A percentile compares a stretch with the other conserved stretches of the same genome.
phyloP scores from a whole-genome alignment of 2,329 filamentous ascomycete species.

The Hyphodiscus sp. region DNA sequence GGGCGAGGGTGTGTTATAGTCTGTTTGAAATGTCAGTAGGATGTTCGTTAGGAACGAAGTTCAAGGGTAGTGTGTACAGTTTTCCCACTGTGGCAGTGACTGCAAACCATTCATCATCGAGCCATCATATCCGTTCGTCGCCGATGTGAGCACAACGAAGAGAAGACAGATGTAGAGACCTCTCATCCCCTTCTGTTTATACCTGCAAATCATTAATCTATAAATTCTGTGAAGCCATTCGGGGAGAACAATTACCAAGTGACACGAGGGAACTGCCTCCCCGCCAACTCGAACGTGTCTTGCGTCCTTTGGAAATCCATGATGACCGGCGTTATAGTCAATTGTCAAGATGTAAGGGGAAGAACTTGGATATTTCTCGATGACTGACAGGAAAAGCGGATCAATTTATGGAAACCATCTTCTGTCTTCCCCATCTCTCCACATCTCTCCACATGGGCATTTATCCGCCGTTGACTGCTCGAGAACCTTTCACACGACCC shows the following conservation, averaged over 20 bases:
- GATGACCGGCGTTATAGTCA: background rate
- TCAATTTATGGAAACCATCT: background rate
- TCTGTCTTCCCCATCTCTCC: background rate
- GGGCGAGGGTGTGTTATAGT: slow-evolving; percentile 27
- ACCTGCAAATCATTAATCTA: slow-evolving; percentile 11
- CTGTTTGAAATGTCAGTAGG: slow-evolving; percentile 36
- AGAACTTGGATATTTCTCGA: background rate
- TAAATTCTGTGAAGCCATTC: background rate
- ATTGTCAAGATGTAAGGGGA: background rate
- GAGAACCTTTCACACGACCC: background rate
- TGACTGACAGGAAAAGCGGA: background rate
- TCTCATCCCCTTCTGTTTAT: slow-evolving; percentile 47
- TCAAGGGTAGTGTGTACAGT: slow-evolving; percentile 34
- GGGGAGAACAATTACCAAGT: slow-evolving; percentile 33
- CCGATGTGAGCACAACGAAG: slow-evolving; percentile 35
- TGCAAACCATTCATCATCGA: slow-evolving; percentile 42
- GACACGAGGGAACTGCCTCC: slow-evolving; percentile 31
- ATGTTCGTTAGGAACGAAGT: slow-evolving; percentile 33
- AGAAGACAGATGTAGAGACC: slow-evolving; percentile 45
- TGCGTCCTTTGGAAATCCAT: slow-evolving; percentile 18
- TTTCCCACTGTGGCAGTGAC: slow-evolving; percentile 36
- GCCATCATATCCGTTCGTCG: slow-evolving; percentile 40
- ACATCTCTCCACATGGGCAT: background rate
- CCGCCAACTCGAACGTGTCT: slow-evolving; percentile 26
- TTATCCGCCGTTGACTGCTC: background rate